These are phyloP conservation scores for Theileria luwenshuni DNA, from an alignment of 169 alveolate species.

Conservation along the genomic window DNA sequence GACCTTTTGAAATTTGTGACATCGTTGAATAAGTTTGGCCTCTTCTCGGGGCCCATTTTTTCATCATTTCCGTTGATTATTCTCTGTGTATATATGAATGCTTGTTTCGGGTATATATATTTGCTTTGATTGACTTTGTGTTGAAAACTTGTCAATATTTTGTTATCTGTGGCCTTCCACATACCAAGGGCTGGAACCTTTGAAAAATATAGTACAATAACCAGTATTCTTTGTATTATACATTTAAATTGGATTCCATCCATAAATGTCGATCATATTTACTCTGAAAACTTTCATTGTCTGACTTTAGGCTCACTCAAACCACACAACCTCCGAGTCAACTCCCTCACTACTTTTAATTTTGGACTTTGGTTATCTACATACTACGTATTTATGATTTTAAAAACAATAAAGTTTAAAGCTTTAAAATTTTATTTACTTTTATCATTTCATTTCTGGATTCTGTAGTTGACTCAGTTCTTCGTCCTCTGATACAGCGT, in stretches of 20 bases:
- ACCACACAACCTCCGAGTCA: too few relatives aligned
- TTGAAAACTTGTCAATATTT: background rate
- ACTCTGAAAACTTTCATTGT: too few relatives aligned
- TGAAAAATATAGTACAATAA: conserved; percentile 19
- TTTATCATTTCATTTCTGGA: too few relatives aligned
- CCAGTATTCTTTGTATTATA: background rate
- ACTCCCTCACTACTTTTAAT: too few relatives aligned
- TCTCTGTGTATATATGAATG: background rate
- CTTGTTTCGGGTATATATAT: background rate
- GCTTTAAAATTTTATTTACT: too few relatives aligned
- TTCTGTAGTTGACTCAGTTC: conserved; percentile 38
- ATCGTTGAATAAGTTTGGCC: background rate
- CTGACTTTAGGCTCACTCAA: too few relatives aligned
- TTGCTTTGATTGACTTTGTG: background rate
- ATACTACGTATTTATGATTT: too few relatives aligned
- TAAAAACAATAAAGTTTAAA: too few relatives aligned
- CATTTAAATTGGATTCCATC: conserved; percentile 7
- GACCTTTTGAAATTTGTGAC: background rate
- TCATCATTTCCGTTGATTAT: background rate
- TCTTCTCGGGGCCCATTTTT: background rate
- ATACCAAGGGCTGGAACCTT: conserved; percentile 12
- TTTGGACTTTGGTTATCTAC: too few relatives aligned
- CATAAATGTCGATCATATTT: conserved; percentile 17
- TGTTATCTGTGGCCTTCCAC: conserved; percentile 20
- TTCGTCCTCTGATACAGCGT: conserved; percentile 84